phyloP scores from a whole-genome alignment of 169 alveolate genomes.

The Plasmodium fragile region DNA sequence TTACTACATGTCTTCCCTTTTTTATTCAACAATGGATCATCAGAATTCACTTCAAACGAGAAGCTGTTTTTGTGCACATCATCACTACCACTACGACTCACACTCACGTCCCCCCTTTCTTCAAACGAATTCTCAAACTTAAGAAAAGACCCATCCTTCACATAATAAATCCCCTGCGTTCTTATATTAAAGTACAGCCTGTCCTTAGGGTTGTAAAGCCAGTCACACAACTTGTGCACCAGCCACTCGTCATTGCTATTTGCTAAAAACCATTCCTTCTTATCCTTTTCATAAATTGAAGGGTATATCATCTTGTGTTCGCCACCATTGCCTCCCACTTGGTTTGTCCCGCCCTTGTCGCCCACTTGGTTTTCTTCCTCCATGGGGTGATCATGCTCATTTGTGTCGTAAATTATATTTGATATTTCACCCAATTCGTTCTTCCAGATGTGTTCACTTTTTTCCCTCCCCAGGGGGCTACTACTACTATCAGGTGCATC shows the following conservation, averaged over 20 bases:
- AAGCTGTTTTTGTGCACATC: neutral
- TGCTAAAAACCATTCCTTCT: conserved; percentile 51
- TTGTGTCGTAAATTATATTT: neutral
- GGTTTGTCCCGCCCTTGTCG: neutral
- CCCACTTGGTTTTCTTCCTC: neutral
- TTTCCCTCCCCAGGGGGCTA: neutral
- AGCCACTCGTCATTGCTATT: conserved; percentile 80
- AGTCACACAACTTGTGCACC: conserved; percentile 78
- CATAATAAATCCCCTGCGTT: conserved; percentile 54
- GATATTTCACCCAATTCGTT: neutral
- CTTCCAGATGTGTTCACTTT: neutral
- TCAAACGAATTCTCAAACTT: conserved; percentile 13
- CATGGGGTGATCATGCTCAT: neutral
- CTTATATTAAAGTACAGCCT: conserved; percentile 79
- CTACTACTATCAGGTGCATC: neutral
- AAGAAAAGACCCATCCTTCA: neutral
- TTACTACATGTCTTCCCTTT: neutral
- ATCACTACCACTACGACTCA: neutral
- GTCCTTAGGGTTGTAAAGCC: conserved; percentile 83
- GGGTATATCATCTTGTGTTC: conserved; percentile 23
- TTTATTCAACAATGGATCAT: neutral
- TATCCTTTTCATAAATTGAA: conserved; percentile 15
- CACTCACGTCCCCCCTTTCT: neutral
- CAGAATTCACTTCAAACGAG: neutral
- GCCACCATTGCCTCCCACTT: neutral